These are phyloP conservation scores for Yamadazyma phyllophila DNA, from an alignment of 805 yeast species.

Conservation along the genomic window DNA sequence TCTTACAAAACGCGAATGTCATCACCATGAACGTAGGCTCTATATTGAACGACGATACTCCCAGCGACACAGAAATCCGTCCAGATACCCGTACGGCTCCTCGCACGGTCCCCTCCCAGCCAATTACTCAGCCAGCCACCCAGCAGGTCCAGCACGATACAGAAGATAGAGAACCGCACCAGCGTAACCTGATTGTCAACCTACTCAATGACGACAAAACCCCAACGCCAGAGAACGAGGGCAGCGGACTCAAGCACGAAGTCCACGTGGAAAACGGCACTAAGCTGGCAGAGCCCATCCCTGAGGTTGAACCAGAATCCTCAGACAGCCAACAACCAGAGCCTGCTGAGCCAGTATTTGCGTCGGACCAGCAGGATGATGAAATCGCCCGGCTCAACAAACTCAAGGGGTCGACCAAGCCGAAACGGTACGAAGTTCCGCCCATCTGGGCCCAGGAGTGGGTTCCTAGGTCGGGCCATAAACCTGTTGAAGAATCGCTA, in stretches of 20 bases:
- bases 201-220: slow-evolving; percentile 40
- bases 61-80: slow-evolving; percentile 17
- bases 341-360: neutral
- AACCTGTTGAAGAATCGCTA: neutral
- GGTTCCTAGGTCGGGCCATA: slow-evolving; percentile 37
- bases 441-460: slow-evolving; percentile 87
- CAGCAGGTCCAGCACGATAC: too few relatives aligned
- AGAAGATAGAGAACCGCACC: slow-evolving; percentile 3
- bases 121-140: too few relatives aligned
- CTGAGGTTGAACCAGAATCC: neutral
- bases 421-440: slow-evolving; percentile 58
- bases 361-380: slow-evolving; percentile 11
- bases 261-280: neutral
- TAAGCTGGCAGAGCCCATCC: neutral
- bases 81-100: neutral
- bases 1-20: too few relatives aligned
- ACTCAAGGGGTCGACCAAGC: slow-evolving; percentile 39
- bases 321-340: neutral
- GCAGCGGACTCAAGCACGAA: neutral
- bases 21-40: slow-evolving; percentile 37
- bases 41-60: slow-evolving; percentile 33
- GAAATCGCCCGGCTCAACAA: slow-evolving; percentile 27
- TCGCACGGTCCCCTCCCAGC: neutral
- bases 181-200: slow-evolving; percentile 22
- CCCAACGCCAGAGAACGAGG: slow-evolving; percentile 36